Conservation (phyloP, 208 protist genomes). For the Leishmania aethiopica region DNA sequence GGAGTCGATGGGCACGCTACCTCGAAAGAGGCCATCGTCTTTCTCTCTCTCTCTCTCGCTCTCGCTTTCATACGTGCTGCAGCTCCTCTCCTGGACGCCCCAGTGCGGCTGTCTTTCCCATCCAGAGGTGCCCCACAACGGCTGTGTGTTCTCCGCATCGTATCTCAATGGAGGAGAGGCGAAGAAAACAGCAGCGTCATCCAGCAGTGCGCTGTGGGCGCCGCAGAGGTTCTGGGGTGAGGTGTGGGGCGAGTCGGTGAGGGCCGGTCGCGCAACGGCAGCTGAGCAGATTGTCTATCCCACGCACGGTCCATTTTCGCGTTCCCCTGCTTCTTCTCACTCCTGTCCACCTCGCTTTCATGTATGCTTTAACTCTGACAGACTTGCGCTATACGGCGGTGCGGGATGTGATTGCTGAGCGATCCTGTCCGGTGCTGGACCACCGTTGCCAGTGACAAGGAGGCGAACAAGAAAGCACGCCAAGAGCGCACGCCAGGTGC, state of each 20-base stretch:
- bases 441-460: background rate
- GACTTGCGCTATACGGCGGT: background rate
- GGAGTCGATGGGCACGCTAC: background rate
- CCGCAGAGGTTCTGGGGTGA: background rate
- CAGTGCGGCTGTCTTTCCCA: background rate
- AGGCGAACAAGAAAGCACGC: background rate
- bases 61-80: background rate
- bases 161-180: background rate
- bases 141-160: background rate
- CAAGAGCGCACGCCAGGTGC: background rate
- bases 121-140: background rate
- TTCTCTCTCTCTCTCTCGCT: no score
- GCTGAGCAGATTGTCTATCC: background rate
- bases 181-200: background rate
- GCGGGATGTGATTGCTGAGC: background rate
- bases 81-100: background rate
- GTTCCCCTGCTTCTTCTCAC: background rate
- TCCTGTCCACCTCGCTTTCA: no score
- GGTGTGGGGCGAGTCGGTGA: background rate
- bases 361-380: no score
- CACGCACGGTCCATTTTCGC: background rate
- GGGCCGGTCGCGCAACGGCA: background rate
- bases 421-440: background rate
- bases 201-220: background rate
- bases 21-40: background rate